A percentile compares a stretch with the other conserved stretches of the same genome.
phyloP scores from a whole-genome alignment of 2,329 filamentous ascomycete genomes.

The Exophiala calicioides region DNA sequence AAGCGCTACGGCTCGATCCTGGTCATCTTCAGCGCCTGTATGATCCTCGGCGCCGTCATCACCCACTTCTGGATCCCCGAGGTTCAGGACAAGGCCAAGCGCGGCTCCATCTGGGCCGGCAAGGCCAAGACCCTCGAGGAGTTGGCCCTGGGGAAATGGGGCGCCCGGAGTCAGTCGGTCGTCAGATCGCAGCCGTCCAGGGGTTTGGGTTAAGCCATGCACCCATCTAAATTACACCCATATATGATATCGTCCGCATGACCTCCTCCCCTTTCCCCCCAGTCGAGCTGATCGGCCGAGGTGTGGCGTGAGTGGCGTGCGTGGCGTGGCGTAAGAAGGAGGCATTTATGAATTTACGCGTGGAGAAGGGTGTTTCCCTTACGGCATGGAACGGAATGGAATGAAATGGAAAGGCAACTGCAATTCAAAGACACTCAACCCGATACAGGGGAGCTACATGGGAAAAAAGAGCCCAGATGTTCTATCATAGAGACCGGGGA shows the following conservation, averaged over 20 bases:
- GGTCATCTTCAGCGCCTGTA: constrained; percentile 44
- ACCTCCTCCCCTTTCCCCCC: no score
- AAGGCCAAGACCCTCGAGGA: constrained; percentile 43
- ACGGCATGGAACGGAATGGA: no score
- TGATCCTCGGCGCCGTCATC: constrained; percentile 43
- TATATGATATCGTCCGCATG: neutral
- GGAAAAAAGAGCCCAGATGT: no score
- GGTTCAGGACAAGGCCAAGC: constrained; percentile 35
- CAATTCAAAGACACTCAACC: no score
- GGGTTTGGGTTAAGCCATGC: neutral
- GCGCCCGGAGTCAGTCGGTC: constrained; percentile 36
- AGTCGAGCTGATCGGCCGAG: no score
- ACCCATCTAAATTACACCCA: neutral
- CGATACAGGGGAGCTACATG: no score
- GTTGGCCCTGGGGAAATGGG: constrained; percentile 41
- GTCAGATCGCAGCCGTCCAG: neutral
- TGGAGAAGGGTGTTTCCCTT: no score
- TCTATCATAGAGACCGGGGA: no score
- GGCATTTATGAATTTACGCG: no score
- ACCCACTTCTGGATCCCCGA: constrained; percentile 46
- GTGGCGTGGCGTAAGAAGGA: no score
- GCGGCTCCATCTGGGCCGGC: constrained; percentile 36
- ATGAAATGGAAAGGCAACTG: no score
- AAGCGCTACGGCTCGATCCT: constrained; percentile 43
- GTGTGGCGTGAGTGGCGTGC: no score